Percentiles rank a stretch among this genome's conserved stretches.
Conservation (phyloP, 768 basidiomycete genomes). For the Suillus tomentosus region DNA sequence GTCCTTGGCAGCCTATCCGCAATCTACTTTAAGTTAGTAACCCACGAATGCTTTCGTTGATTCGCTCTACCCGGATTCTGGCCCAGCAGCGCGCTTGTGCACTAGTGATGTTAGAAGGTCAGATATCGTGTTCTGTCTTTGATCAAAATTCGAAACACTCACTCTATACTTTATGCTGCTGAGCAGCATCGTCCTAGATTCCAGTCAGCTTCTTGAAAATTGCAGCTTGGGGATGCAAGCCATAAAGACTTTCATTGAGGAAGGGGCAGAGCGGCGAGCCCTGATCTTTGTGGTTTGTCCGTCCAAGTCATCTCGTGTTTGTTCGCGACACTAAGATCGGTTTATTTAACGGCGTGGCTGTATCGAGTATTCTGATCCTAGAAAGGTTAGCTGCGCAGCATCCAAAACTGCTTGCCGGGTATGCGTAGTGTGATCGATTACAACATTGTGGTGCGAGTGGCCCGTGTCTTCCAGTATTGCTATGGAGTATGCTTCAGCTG, state of each 20-base stretch:
- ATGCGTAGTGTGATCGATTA: too few relatives aligned
- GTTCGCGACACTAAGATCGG: too few relatives aligned
- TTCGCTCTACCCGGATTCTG: background rate
- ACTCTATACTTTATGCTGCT: constrained; percentile 12
- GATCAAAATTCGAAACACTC: background rate
- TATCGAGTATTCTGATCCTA: too few relatives aligned
- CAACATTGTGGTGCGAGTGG: too few relatives aligned
- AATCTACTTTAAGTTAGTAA: too few relatives aligned
- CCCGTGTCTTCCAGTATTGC: background rate
- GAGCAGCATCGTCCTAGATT: constrained; percentile 23
- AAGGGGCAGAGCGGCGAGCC: background rate
- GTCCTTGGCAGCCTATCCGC: too few relatives aligned
- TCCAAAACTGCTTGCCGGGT: too few relatives aligned
- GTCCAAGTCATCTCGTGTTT: background rate
- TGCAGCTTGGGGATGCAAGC: background rate
- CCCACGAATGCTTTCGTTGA: too few relatives aligned
- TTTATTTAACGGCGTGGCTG: too few relatives aligned
- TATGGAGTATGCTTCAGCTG: background rate
- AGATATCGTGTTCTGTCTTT: background rate
- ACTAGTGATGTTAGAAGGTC: background rate
- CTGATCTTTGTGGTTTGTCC: background rate
- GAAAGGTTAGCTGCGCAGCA: too few relatives aligned
- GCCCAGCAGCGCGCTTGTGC: background rate
- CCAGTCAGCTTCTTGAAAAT: constrained; percentile 28
- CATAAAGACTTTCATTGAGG: constrained; percentile 10